Evolutionary conservation across 108 stramenopile species (phyloP).

Genomic region (Cyclostephanos tholiformis): DNA sequence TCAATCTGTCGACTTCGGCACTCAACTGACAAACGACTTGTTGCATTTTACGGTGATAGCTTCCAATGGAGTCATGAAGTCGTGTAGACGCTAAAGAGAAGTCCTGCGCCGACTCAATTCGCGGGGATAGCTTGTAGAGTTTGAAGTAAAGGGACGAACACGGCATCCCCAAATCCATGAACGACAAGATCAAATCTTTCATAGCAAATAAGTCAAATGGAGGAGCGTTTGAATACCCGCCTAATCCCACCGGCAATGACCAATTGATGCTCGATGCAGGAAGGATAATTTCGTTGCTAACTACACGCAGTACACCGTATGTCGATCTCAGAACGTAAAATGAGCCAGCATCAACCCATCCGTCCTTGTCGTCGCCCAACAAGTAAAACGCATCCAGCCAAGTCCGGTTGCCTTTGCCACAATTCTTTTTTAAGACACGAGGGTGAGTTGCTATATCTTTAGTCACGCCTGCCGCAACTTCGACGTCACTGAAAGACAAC

Average conservation of each 20-base stretch:
- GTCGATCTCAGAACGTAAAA: slow-evolving; percentile 30
- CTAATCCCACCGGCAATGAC: slow-evolving; percentile 10
- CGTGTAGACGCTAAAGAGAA: slow-evolving; percentile 25
- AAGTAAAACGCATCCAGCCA: slow-evolving; percentile 19
- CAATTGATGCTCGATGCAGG: slow-evolving; percentile 24
- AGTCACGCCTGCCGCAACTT: not conserved
- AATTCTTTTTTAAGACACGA: not conserved
- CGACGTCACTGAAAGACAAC: not conserved
- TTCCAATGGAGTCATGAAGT: slow-evolving; percentile 40
- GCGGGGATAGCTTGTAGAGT: slow-evolving; percentile 34
- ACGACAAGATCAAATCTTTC: slow-evolving; percentile 21
- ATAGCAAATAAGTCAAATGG: slow-evolving; percentile 14
- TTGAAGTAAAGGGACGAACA: slow-evolving; percentile 53
- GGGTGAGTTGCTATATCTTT: slow-evolving; percentile 2
- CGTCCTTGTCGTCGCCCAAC: not conserved
- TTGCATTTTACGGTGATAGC: slow-evolving; percentile 41
- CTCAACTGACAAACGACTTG: slow-evolving; percentile 1
- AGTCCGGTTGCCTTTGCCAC: slow-evolving; percentile 8
- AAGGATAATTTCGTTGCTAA: slow-evolving; percentile 14
- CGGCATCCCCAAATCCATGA: slow-evolving; percentile 21
- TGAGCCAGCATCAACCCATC: not conserved
- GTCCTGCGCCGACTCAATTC: slow-evolving; percentile 34
- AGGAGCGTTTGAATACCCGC: slow-evolving; percentile 2
- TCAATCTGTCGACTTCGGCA: slow-evolving; percentile 44
- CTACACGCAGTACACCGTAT: slow-evolving; percentile 7